Percentiles rank a stretch among this genome's conserved stretches.
Conservation (phyloP, 2,329 filamentous ascomycete species). For the Chaetomiaceae sp. region DNA sequence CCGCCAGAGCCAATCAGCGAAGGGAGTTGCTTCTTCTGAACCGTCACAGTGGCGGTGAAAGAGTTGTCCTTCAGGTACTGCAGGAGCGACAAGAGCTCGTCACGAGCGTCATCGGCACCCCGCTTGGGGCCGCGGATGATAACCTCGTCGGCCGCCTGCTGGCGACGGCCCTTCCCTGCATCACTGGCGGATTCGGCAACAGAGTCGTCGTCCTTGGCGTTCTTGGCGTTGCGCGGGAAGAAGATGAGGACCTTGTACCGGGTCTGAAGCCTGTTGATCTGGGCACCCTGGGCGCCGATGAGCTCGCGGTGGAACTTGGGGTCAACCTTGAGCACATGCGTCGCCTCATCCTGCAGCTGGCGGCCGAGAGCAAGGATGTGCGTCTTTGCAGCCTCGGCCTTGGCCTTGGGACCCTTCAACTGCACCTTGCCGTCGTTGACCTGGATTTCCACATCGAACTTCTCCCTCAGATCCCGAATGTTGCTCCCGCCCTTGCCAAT, state of each 20-base stretch:
- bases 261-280: constrained; percentile 87
- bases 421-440: constrained; percentile 92
- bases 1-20: constrained; percentile 89
- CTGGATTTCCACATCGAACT: constrained; percentile 72
- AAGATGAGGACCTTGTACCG: constrained; percentile 93
- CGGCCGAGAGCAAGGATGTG: constrained; percentile 76
- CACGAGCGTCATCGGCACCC: constrained; percentile 85
- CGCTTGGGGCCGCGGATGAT: constrained; percentile 86
- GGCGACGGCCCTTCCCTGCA: constrained; percentile 57
- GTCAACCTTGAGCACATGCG: constrained; percentile 81
- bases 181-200: constrained; percentile 66
- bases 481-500: constrained; percentile 65
- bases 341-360: constrained; percentile 86
- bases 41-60: constrained; percentile 69
- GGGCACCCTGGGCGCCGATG: constrained; percentile 80
- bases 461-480: constrained; percentile 60
- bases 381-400: constrained; percentile 79
- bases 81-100: constrained; percentile 82
- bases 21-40: constrained; percentile 89
- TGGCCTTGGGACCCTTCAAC: constrained; percentile 91
- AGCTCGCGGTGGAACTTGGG: constrained; percentile 91
- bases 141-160: constrained; percentile 83
- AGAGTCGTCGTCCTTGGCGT: constrained; percentile 63
- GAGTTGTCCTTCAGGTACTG: constrained; percentile 90
- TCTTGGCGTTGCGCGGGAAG: constrained; percentile 70